Evolutionary conservation across 345 rosid species (phyloP).

Genomic region (Sapria himalayana): DNA sequence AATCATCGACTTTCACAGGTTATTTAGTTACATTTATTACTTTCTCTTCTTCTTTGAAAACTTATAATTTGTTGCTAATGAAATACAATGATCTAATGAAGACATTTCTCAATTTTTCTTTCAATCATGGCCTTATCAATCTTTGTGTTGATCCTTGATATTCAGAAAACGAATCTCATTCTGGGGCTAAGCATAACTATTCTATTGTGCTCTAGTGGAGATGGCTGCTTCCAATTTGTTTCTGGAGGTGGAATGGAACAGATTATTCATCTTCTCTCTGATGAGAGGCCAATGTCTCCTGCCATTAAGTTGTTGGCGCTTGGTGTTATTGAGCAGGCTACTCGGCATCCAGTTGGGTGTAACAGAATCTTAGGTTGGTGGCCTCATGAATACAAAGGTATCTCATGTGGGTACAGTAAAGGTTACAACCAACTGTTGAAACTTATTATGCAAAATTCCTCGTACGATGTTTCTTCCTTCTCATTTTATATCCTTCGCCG

Average conservation of each 20-base stretch:
- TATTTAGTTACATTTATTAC: constrained; percentile 5
- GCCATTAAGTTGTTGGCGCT: constrained; percentile 34
- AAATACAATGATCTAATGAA: background rate
- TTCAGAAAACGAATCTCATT: constrained; percentile 50
- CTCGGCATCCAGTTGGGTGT: constrained; percentile 75
- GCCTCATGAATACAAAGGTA: constrained; percentile 69
- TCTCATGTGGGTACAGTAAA: constrained; percentile 59
- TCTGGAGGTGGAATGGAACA: constrained; percentile 62
- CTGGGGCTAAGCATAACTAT: constrained; percentile 50
- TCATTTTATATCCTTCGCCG: constrained; percentile 65
- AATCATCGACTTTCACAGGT: constrained; percentile 46
- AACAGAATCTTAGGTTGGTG: constrained; percentile 94
- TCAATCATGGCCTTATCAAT: background rate
- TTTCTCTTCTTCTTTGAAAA: background rate
- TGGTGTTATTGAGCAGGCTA: constrained; percentile 84
- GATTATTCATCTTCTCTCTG: constrained; percentile 30
- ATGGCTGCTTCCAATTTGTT: constrained; percentile 90
- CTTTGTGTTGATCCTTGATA: constrained; percentile 14
- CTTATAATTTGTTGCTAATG: no score
- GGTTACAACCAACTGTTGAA: constrained; percentile 60
- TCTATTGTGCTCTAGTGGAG: constrained; percentile 68
- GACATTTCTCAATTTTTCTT: background rate
- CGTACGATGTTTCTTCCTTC: constrained; percentile 73
- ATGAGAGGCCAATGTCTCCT: constrained; percentile 29
- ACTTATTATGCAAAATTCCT: constrained; percentile 55